Base-by-base conservation (phyloP, 805 yeast species). In the Debaryomyces hansenii region DNA sequence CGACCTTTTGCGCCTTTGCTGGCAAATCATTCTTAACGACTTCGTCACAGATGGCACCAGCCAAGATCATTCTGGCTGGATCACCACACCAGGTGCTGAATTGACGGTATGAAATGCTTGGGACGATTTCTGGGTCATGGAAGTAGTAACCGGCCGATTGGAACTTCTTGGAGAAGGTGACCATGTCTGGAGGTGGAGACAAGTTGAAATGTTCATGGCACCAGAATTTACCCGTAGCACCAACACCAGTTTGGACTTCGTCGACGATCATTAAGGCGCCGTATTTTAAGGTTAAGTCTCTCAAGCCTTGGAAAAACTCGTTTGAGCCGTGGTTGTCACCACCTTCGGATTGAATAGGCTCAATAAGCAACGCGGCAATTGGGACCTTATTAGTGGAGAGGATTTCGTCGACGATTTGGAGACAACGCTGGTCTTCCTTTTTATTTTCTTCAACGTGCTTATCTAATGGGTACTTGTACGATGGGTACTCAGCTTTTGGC, bases 401-500 rank as follows among this genome's bases (percentile, higher is more conserved):
- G 53, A 87, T 65, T 12, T 82, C 74, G 62, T 90, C 96, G 49
- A 90, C 90, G 54, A 81, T 82, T 40, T 72, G 79, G 53, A 91
- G 77, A 66, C 96, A 88, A 62, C 94, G 79, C 50, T 76, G 82
- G 70, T 91, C 98, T 72, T 90, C 97, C 42, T 74, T 66, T 41
- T 74, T 71, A 79, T 91, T 91, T 55, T 71, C 82, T 40, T 74
- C 82, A 36, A 62, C 81, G 63, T 82, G 62, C 42, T 80, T 77
- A 46, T 82, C 91, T 60, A 90, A 78, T 48, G 98, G 98, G 68
- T 90, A 91, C 67, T 84, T 74, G 69, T 89, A 84, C 42, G 78
- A 58, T 53, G 98, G 98, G 75, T 84, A 91, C 52, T 89, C 90
- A 46, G 97, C 97, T 67, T 87, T 90, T 63, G 98, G 98, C 97